phyloP scores from a whole-genome alignment of 2,329 filamentous ascomycete genomes.

The Alternaria postmessia region DNA sequence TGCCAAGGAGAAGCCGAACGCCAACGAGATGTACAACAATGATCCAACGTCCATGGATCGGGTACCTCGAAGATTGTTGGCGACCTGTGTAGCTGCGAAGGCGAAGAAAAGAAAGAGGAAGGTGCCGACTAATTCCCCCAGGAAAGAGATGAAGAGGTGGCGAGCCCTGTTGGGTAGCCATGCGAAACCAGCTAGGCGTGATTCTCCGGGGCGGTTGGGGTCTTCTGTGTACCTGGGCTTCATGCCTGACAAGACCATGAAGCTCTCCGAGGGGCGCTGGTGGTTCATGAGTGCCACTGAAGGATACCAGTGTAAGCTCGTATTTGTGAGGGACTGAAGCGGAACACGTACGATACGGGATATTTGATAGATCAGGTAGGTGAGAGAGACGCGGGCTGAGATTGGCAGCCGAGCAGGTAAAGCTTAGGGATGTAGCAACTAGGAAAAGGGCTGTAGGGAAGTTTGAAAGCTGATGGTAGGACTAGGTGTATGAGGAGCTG shows the following conservation, averaged over 20 bases:
- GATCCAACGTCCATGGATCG: conserved; percentile 33
- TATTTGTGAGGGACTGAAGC: background rate
- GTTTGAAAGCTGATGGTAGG: conserved; percentile 6
- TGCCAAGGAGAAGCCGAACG: conserved; percentile 49
- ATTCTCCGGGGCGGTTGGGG: conserved; percentile 46
- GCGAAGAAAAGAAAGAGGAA: conserved; percentile 53
- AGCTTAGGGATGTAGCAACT: background rate
- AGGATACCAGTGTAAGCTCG: background rate
- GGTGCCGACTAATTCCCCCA: conserved; percentile 54
- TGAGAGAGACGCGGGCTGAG: background rate
- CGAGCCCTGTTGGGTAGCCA: conserved; percentile 55
- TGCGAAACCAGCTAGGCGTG: conserved; percentile 49
- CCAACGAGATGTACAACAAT: conserved; percentile 48
- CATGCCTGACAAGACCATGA: conserved; percentile 52
- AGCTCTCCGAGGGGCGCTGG: conserved; percentile 43
- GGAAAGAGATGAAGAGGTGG: conserved; percentile 57
- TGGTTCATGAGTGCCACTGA: conserved; percentile 48
- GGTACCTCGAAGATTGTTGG: conserved; percentile 43
- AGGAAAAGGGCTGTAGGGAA: background rate
- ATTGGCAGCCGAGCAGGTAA: conserved; percentile 1
- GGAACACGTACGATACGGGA: background rate
- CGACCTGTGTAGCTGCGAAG: conserved; percentile 50
- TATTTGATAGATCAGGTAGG: background rate
- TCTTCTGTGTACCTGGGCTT: conserved; percentile 45
- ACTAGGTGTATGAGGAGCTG: background rate